Evolutionary conservation across 192 early-diverging fungal genomes (phyloP).

Genomic region (Backusella sp.): DNA sequence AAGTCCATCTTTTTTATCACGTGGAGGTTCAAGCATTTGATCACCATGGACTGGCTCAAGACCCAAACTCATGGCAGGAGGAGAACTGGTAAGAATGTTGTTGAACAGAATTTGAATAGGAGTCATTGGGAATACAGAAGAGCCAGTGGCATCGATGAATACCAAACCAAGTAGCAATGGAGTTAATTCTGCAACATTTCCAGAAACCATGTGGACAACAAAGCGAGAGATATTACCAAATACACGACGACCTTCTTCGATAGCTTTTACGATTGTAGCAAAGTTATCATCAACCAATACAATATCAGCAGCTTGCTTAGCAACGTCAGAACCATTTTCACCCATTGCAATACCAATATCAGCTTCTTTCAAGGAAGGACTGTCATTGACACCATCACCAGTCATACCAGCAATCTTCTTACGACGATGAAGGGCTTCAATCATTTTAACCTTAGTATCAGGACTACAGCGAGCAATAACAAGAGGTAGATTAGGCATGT

Average conservation of each 20-base stretch:
- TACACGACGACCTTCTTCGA: constrained; percentile 78
- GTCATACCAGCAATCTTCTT: constrained; percentile 84
- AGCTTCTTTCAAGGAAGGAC: constrained; percentile 73
- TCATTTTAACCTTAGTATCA: constrained; percentile 97
- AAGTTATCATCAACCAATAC: constrained; percentile 83
- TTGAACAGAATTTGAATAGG: constrained; percentile 79
- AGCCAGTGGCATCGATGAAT: constrained; percentile 57
- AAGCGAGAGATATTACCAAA: constrained; percentile 78
- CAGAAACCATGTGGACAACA: constrained; percentile 68
- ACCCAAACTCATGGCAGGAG: constrained; percentile 77
- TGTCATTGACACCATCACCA: constrained; percentile 83
- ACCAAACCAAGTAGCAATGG: constrained; percentile 72
- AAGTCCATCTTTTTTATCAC: constrained; percentile 57
- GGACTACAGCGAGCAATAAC: constrained; percentile 94
- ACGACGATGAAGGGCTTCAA: constrained; percentile 83
- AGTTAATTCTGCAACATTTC: constrained; percentile 75
- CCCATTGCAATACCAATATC: constrained; percentile 92
- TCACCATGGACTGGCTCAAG: constrained; percentile 61
- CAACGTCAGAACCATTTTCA: constrained; percentile 88
- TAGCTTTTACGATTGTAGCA: constrained; percentile 75
- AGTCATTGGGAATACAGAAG: constrained; percentile 73
- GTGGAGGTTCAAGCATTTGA: constrained; percentile 74
- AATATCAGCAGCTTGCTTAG: constrained; percentile 91
- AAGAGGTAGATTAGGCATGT: constrained; percentile 74
- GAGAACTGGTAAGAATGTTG: constrained; percentile 80